Percentiles rank a stretch among this genome's conserved stretches.
Conservation (phyloP, 2,329 filamentous ascomycete genomes). For the Trematosphaeria pertusa region DNA sequence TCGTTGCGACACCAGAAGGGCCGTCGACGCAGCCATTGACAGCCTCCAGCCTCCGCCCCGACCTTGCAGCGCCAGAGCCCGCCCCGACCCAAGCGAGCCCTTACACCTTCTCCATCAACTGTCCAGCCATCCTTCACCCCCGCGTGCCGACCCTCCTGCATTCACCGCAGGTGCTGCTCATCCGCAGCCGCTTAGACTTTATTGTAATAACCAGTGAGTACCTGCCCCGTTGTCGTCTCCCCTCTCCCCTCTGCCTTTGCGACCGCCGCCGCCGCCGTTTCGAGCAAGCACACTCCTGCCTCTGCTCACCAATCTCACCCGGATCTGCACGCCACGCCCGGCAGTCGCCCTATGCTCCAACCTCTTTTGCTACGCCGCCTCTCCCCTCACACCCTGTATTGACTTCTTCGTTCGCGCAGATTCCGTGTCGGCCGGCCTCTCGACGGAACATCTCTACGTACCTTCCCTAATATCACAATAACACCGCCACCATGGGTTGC, state of each 20-base stretch:
- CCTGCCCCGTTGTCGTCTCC: conserved; percentile 9
- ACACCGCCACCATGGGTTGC: conserved; percentile 84
- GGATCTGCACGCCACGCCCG: conserved; percentile 16
- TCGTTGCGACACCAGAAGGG: conserved; percentile 30
- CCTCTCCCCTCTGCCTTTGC: conserved; percentile 16
- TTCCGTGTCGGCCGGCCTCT: conserved; percentile 45
- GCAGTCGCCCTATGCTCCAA: conserved; percentile 2
- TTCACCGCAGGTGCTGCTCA: conserved; percentile 10
- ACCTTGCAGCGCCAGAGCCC: conserved; percentile 34
- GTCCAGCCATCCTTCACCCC: conserved; percentile 37
- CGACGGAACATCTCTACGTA: conserved; percentile 36
- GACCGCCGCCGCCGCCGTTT: conserved; percentile 8
- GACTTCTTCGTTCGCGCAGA: conserved; percentile 20
- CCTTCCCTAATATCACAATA: conserved; percentile 36
- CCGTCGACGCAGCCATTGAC: conserved; percentile 18
- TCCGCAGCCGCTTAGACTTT: conserved; percentile 10
- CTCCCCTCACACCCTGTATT: conserved; percentile 6
- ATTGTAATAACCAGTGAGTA: conserved; percentile 42
- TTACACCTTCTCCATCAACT: conserved; percentile 30
- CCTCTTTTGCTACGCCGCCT: conserved; percentile 1
- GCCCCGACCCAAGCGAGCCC: conserved; percentile 37
- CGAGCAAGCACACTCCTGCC: conserved; percentile 16
- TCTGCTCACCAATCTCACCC: conserved; percentile 8
- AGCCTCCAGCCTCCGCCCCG: conserved; percentile 28
- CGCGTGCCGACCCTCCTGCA: conserved; percentile 11